Base-by-base conservation (phyloP, 2,329 filamentous ascomycete species). In the Aspergillus fischeri region DNA sequence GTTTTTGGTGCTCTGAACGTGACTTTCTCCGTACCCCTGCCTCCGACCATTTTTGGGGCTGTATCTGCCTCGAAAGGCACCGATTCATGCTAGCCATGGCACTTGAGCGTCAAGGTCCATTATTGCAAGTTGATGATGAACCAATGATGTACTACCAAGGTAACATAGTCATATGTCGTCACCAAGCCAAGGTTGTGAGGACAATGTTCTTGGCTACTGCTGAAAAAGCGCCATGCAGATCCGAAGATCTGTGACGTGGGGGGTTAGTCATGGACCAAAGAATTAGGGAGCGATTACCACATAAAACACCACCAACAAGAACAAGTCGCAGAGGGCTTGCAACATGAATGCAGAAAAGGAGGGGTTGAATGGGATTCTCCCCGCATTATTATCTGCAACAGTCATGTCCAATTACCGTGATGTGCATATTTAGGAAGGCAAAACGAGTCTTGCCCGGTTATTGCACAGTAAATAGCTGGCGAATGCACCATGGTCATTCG, bases 181-280 rank as follows among this genome's bases (percentile, higher is more conserved):
- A 61, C 44, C 52, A 45, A 24, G 51, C 45, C 45, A 38, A 52
- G 53, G 51, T 27, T 38, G 10, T n/a, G 10, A 29, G 24, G 21
- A n/a, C 41, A 17, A n/a, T 17, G 47, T 27, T 32, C n/a, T 51
- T 54, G 52, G 41, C 54, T 53, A 41, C 55, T 38, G 7, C 41
- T 58, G 25, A 32, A 51, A 59, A 53, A 20, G 45, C 53, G 53
- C 57, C 52, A 57, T 56, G 64, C 60, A 55, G 65, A 68, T 68
- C 61, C 49, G 66, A 65, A 62, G 65, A 67, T 68, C 66, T 51
- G 59, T 66, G 64, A 65, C 64, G 66, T 66, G 65, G 64, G 63
- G 65, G 63, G 52, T 44, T 51, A 44, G 50, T 52, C 28, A 49
- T 58, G 51, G 35, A 41, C 48, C 29, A 48, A 49, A 45, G 29